phyloP scores from a whole-genome alignment of 495 filamentous ascomycete species.

The Neohortaea acidophila region DNA sequence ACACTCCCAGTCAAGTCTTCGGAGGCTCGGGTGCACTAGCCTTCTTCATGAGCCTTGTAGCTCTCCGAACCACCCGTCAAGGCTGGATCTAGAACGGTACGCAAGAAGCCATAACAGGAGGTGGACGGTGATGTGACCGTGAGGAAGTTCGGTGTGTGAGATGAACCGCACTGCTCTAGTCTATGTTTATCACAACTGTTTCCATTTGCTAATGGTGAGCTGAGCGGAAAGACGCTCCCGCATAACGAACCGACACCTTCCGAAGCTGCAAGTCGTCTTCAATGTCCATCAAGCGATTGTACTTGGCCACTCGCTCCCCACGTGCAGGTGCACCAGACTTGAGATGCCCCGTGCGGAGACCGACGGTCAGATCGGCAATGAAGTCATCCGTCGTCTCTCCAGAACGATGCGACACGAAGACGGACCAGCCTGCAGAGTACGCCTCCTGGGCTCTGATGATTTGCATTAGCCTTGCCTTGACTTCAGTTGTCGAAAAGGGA shows the following conservation, averaged over 20 bases:
- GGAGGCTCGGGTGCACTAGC: too few relatives aligned
- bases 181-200: too few relatives aligned
- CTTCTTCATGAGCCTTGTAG: too few relatives aligned
- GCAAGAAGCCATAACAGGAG: too few relatives aligned
- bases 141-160: too few relatives aligned
- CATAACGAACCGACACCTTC: not conserved
- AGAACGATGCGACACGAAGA: constrained; percentile 8
- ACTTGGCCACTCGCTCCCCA: constrained; percentile 9
- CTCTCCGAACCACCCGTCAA: too few relatives aligned
- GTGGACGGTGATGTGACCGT: too few relatives aligned
- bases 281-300: constrained; percentile 13
- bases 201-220: not conserved
- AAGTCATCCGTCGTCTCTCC: constrained; percentile 13
- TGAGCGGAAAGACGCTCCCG: not conserved
- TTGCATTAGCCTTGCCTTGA: not conserved
- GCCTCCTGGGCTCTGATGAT: constrained; percentile 2
- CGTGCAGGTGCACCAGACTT: constrained; percentile 7
- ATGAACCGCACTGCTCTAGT: too few relatives aligned
- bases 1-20: too few relatives aligned
- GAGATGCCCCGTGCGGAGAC: constrained; percentile 4
- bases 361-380: constrained; percentile 11
- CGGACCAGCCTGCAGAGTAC: constrained; percentile 2
- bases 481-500: not conserved
- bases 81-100: too few relatives aligned
- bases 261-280: constrained; percentile 3